phyloP scores from a whole-genome alignment of 1,284 basidiomycete species.

The Macrocybe sp. region DNA sequence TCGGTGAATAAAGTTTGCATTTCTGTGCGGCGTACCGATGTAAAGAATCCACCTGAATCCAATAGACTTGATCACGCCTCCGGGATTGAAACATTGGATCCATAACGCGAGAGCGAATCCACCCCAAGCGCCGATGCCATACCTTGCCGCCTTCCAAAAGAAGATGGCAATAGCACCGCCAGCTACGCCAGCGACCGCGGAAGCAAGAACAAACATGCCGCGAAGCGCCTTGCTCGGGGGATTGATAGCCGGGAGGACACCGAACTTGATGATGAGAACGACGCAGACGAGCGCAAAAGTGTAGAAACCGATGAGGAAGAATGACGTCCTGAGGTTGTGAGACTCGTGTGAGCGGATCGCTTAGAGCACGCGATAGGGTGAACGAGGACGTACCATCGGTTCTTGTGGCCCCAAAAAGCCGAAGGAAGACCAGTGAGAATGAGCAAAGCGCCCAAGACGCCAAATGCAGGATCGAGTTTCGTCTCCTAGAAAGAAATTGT shows the following conservation, averaged over 20 bases:
- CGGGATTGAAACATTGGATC: constrained; percentile 79
- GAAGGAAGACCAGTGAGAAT: constrained; percentile 88
- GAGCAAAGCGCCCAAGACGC: constrained; percentile 82
- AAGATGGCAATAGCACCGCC: constrained; percentile 86
- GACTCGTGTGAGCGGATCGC: constrained; percentile 10
- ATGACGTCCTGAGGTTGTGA: constrained; percentile 66
- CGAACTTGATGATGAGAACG: constrained; percentile 88
- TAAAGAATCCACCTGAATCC: constrained; percentile 87
- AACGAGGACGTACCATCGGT: constrained; percentile 64
- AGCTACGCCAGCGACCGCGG: constrained; percentile 72
- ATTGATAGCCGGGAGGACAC: constrained; percentile 76
- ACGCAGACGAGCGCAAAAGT: constrained; percentile 81
- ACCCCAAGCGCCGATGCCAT: constrained; percentile 85
- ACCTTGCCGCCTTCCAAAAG: constrained; percentile 84
- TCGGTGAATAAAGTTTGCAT: constrained; percentile 15
- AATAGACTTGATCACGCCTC: constrained; percentile 74
- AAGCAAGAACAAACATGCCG: constrained; percentile 88
- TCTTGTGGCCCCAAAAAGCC: constrained; percentile 90
- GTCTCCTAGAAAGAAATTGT: constrained; percentile 42
- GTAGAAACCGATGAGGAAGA: constrained; percentile 91
- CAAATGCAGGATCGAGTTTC: constrained; percentile 83
- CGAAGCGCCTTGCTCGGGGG: constrained; percentile 75
- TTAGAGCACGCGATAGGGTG: constrained; percentile 5
- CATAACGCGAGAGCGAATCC: constrained; percentile 86
- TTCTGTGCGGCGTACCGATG: constrained; percentile 50